phyloP scores from a whole-genome alignment of 176 grass and related monocot genomes.

The Elaeis guineensis region DNA sequence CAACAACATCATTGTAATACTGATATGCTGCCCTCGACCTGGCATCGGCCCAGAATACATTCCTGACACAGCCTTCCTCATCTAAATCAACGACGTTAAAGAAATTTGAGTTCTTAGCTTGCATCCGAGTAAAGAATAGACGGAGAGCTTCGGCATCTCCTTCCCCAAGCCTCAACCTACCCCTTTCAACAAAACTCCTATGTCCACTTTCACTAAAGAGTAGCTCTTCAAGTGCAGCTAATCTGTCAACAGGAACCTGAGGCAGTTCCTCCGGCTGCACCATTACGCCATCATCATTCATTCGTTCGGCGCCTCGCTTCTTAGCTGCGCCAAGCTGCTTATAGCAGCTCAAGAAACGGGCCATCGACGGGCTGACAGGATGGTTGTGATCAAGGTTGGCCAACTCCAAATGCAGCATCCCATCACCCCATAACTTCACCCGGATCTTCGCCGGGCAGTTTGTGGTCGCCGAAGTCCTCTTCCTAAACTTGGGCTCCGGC shows the following conservation, averaged over 20 bases:
- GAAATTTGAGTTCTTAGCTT: constrained; percentile 88
- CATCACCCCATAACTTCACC: constrained; percentile 90
- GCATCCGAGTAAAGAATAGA: constrained; percentile 92
- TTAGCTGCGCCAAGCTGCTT: constrained; percentile 65
- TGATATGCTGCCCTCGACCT: constrained; percentile 72
- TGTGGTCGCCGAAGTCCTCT: constrained; percentile 75
- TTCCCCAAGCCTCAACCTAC: constrained; percentile 56
- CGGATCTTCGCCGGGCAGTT: constrained; percentile 85
- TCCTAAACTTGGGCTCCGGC: constrained; percentile 83
- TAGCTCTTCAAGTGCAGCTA: constrained; percentile 62
- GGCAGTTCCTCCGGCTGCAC: constrained; percentile 59
- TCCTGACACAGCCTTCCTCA: constrained; percentile 56
- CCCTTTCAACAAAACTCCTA: constrained; percentile 61
- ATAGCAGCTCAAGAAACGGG: constrained; percentile 78
- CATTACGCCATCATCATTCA: constrained; percentile 35
- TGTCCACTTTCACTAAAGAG: constrained; percentile 77
- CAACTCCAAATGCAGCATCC: constrained; percentile 78
- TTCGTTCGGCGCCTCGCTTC: constrained; percentile 10
- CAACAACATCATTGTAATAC: constrained; percentile 70
- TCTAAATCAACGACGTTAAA: constrained; percentile 85
- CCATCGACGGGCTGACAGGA: constrained; percentile 90
- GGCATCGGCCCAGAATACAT: constrained; percentile 88
- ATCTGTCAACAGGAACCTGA: constrained; percentile 56
- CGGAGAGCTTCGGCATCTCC: constrained; percentile 80
- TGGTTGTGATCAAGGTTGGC: constrained; percentile 90